Conservation (phyloP, 805 yeast species). For the Metschnikowia santaceciliae region DNA sequence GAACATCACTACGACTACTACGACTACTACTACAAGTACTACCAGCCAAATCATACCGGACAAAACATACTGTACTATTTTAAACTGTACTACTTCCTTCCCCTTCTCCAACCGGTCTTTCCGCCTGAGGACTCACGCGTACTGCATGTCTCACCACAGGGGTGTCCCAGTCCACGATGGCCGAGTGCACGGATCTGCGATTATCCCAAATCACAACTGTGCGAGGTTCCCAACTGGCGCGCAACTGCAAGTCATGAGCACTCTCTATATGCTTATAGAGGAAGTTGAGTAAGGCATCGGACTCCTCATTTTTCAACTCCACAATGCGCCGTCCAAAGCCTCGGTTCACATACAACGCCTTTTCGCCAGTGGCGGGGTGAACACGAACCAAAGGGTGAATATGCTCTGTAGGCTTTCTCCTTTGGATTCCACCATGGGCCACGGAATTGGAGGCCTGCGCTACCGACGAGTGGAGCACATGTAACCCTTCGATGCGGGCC, state of each 20-base stretch:
- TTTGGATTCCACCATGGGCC: slow-evolving; percentile 29
- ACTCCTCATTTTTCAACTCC: slow-evolving; percentile 34
- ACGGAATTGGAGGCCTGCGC: slow-evolving; percentile 29
- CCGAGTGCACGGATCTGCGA: slow-evolving; percentile 32
- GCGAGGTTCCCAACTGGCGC: slow-evolving; percentile 36
- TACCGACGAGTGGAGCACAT: slow-evolving; percentile 32
- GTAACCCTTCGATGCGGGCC: slow-evolving; percentile 29
- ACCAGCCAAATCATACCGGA: no score
- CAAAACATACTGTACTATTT: no score
- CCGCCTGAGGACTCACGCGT: slow-evolving; percentile 36
- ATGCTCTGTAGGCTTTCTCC: slow-evolving; percentile 31
- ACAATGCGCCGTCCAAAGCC: slow-evolving; percentile 34
- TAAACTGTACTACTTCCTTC: not conserved
- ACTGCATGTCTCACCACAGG: slow-evolving; percentile 36
- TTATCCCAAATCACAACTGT: slow-evolving; percentile 37
- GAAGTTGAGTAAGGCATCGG: slow-evolving; percentile 27
- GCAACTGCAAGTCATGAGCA: slow-evolving; percentile 34
- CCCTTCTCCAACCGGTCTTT: slow-evolving; percentile 32
- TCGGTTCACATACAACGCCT: slow-evolving; percentile 29
- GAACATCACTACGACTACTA: no score
- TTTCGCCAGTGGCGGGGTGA: slow-evolving; percentile 34
- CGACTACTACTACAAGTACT: no score
- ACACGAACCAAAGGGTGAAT: slow-evolving; percentile 34
- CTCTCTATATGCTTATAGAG: slow-evolving; percentile 31
- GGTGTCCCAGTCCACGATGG: slow-evolving; percentile 33